These are phyloP conservation scores for Arxiozyma slooffiae DNA, from an alignment of 1,139 yeast genomes.

Conservation along the genomic window DNA sequence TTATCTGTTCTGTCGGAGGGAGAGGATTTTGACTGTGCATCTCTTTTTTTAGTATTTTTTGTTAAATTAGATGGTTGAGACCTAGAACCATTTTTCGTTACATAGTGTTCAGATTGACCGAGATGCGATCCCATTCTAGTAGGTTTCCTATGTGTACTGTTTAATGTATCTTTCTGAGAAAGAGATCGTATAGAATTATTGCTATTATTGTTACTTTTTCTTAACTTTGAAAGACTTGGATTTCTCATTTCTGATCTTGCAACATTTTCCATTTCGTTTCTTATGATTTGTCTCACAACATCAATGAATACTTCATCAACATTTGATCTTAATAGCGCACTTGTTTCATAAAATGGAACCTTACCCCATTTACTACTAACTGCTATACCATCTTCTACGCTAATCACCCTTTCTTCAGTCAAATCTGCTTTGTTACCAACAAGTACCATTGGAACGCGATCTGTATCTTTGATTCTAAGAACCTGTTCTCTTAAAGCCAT, in stretches of 20 bases:
- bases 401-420: conserved; percentile 61
- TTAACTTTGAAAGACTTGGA: conserved; percentile 3
- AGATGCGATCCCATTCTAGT: conserved; percentile 2
- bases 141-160: background rate
- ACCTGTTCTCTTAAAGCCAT: conserved; percentile 82
- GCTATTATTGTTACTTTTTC: background rate
- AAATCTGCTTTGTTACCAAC: conserved; percentile 86
- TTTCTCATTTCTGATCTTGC: conserved; percentile 11
- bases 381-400: conserved; percentile 70
- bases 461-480: conserved; percentile 72
- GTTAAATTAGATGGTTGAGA: background rate
- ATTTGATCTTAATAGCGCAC: conserved; percentile 84
- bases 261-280: conserved; percentile 43
- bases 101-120: background rate
- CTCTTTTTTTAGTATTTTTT: background rate
- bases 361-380: conserved; percentile 81
- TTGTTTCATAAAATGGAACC: conserved; percentile 87
- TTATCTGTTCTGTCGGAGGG: background rate
- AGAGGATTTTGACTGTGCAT: background rate
- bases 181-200: background rate
- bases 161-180: background rate
- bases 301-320: conserved; percentile 86
- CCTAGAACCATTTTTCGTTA: background rate
- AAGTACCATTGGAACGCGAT: conserved; percentile 68
- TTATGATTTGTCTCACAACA: conserved; percentile 78